Conservation (phyloP, 169 alveolate genomes). For the Plasmodium knowlesi region DNA sequence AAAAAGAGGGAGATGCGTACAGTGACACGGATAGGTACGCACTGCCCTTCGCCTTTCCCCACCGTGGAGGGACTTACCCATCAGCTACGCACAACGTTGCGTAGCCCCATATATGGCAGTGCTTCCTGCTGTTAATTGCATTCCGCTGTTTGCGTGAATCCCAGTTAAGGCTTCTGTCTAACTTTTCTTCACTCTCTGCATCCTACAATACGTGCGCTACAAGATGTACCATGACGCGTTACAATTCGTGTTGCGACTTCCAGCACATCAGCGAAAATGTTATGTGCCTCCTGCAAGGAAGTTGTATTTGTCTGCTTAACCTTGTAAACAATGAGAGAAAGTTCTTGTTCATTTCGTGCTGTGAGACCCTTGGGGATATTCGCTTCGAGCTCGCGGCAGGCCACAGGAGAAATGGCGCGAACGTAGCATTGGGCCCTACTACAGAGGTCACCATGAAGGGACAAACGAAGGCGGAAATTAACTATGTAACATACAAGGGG, state of each 20-base stretch:
- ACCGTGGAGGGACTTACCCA: background rate
- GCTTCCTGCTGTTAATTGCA: background rate
- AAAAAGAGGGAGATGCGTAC: background rate
- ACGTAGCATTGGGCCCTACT: background rate
- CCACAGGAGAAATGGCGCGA: background rate
- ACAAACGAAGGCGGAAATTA: background rate
- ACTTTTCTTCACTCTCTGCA: background rate
- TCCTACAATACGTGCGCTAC: background rate
- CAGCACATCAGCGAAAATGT: conserved; percentile 33
- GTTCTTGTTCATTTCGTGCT: conserved; percentile 12
- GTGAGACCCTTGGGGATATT: conserved; percentile 11
- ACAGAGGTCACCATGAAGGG: background rate
- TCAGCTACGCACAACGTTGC: background rate
- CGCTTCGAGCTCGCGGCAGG: background rate
- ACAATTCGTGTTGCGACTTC: background rate
- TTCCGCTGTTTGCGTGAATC: background rate
- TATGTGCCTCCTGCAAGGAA: conserved; percentile 30
- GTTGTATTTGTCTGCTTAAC: conserved; percentile 29
- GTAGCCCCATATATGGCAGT: background rate
- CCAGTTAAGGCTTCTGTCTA: background rate
- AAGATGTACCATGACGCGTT: conserved; percentile 9
- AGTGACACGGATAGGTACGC: background rate
- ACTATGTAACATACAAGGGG: background rate
- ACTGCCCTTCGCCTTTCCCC: background rate
- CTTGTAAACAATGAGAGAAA: conserved; percentile 29